Base-by-base conservation (phyloP, 2,329 filamentous ascomycete genomes). In the Cladophialophora bantiana region DNA sequence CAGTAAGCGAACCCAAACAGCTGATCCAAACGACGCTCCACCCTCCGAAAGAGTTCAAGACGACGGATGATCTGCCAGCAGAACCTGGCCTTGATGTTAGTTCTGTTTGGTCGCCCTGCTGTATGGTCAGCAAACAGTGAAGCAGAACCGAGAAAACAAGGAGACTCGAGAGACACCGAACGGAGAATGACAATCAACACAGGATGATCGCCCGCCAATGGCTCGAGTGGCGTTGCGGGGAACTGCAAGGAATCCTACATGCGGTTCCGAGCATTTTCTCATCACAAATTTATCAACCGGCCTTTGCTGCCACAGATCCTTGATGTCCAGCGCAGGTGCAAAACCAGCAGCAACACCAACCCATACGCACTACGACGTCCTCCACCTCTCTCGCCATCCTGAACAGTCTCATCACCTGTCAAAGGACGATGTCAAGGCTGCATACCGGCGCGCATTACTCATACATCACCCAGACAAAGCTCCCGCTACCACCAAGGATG, bases 391-490 rank as follows among this genome's bases (percentile, higher is more conserved):
- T 1, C 58, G 64, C 40, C 32, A 53, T 56, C 31, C 32, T 31
- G 76, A 56, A 35, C 63, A 74, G 7, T 68, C 74, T 3, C 64
- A 68, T 0, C 34, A 69, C 2, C 69, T 80, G 35, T 75, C 77
- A 4, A 78, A 79, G 56, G 76, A 79, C 63, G 80, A 83, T 45
- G 75, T 87, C 62, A 85, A 84, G 73, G 68, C 77, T 35, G 86
- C 86, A 9, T 89, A 89, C 74, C 84, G 84, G 66, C 81, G 79
- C 56, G 84, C 86, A 6, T 78, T 89, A 31, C 79, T 89, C 4
- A 75, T 76, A 32, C 80, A 88, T 71, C 87, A 89, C 73, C 87
- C 87, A 0, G 87, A 89, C 76, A 88, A 87, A 74, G 58, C 68
- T 20, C 32, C 60, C 31, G 42, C 58, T 34, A 53, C 35, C 20